Base-by-base conservation (phyloP, 257 asterid species). In the Galeopsis tetrahit region DNA sequence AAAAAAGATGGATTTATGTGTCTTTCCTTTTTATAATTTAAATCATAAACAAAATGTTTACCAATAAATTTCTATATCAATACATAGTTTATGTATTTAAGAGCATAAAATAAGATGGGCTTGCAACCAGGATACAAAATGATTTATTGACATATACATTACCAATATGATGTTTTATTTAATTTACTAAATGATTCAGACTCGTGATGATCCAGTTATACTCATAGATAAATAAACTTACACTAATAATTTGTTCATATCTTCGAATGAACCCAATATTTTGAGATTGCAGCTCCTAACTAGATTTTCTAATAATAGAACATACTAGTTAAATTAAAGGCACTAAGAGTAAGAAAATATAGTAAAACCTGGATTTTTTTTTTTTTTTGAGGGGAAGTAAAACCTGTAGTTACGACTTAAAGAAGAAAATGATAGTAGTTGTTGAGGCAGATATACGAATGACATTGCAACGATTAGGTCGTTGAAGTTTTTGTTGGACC, bases 401-500 rank as follows among this genome's bases (percentile, higher is more conserved):
- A 28, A 21, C 8, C n/a, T 6, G 8, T 49, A 49, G n/a, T 49
- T 21, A 21, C 28, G 28, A 21, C 28, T 21, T 21, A 21, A 36
- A 51, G 72, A 67, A 43, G 34, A 3, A 28, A 68, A 68, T 14
- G 11, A 51, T 51, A 9, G 36, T 39, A 66, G 44, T 46, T 14
- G 32, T 13, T 13, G 36, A 15, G 21, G 49, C 60, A 49, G 62
- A 68, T 35, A 33, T 10, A 28, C n/a, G 32, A n/a, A 14, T 17
- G 64, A 68, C 28, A 17, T 53, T 53, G 43, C n/a, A 52, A 35
- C 11, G 39, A 4, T 55, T 55, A 55, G 33, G 63, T 53, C 13
- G 7, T 53, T 59, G 40, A 10, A 43, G 69, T n/a, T 33, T 46
- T 32, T 66, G 51, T 52, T 52, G 11, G 36, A 36, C 63, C 73